Percentiles rank a stretch among this genome's conserved stretches.
Conservation (phyloP, 495 filamentous ascomycete species). For the Hyaloscypha bicolor region DNA sequence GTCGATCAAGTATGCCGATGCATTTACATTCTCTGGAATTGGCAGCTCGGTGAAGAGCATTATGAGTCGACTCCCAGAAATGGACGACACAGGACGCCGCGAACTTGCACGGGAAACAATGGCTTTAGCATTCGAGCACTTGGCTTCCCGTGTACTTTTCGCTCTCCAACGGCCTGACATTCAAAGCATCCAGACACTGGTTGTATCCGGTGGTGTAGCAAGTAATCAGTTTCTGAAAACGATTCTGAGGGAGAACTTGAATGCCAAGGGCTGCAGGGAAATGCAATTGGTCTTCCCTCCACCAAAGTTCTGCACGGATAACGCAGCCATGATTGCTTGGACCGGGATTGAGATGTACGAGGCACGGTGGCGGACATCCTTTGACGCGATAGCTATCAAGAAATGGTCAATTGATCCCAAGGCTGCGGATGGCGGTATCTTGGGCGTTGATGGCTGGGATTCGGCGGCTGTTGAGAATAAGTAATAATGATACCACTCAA, state of each 20-base stretch:
- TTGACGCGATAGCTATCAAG: conserved; percentile 59
- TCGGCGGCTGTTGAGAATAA: background rate
- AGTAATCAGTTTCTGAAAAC: conserved; percentile 74
- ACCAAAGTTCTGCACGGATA: conserved; percentile 79
- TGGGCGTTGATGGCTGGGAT: conserved; percentile 48
- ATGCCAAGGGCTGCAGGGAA: conserved; percentile 61
- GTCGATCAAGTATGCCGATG: conserved; percentile 39
- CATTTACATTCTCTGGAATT: conserved; percentile 69
- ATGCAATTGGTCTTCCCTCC: conserved; percentile 76
- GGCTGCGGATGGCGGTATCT: conserved; percentile 53
- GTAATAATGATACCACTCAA: background rate
- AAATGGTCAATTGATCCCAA: conserved; percentile 79
- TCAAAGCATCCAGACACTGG: conserved; percentile 58
- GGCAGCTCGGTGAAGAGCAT: conserved; percentile 54
- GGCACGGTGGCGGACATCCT: conserved; percentile 65
- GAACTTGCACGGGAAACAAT: conserved; percentile 70
- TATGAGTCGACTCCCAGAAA: conserved; percentile 31
- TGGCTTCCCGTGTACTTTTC: conserved; percentile 70
- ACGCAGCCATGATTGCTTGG: conserved; percentile 99
- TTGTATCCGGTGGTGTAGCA: conserved; percentile 89
- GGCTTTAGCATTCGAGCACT: conserved; percentile 86
- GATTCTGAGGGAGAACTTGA: conserved; percentile 64
- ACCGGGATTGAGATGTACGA: conserved; percentile 90
- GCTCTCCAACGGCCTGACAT: conserved; percentile 48
- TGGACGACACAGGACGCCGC: conserved; percentile 55